These are phyloP conservation scores for Plasmodium coatneyi DNA, from an alignment of 169 alveolate genomes.

Conservation along the genomic window DNA sequence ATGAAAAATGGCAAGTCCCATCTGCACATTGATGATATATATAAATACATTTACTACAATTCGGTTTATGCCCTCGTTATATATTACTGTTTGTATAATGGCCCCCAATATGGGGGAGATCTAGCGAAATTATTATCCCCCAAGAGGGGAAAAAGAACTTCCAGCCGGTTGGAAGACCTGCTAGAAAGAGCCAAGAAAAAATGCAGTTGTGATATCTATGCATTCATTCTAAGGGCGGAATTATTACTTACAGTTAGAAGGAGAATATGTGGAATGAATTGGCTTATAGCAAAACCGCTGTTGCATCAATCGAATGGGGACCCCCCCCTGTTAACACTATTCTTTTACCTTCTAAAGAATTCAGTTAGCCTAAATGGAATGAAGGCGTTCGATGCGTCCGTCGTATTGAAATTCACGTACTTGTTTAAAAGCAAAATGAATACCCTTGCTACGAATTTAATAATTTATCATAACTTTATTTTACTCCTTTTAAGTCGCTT, in stretches of 20 bases:
- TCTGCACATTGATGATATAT: constrained; percentile 33
- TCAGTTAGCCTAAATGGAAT: background rate
- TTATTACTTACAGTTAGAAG: constrained; percentile 18
- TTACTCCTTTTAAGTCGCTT: constrained; percentile 8
- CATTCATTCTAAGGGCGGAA: constrained; percentile 13
- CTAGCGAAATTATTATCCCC: background rate
- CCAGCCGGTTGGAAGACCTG: background rate
- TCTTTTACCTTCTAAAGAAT: constrained; percentile 40
- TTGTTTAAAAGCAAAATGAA: constrained; percentile 24
- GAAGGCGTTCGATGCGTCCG: background rate
- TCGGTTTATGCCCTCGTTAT: constrained; percentile 42
- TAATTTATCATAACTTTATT: constrained; percentile 43
- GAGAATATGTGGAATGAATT: background rate
- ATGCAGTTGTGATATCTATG: constrained; percentile 58
- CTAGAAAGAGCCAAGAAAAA: background rate
- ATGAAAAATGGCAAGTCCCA: constrained; percentile 6
- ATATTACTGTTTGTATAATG: constrained; percentile 44
- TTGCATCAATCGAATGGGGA: background rate
- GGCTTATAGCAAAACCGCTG: constrained; percentile 5
- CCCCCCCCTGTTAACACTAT: background rate
- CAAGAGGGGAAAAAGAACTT: background rate
- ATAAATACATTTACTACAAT: constrained; percentile 23
- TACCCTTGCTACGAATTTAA: constrained; percentile 20
- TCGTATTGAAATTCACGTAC: constrained; percentile 6
- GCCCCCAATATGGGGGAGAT: background rate